phyloP scores from a whole-genome alignment of 345 rosid genomes.

The Dipteronia sinensis region DNA sequence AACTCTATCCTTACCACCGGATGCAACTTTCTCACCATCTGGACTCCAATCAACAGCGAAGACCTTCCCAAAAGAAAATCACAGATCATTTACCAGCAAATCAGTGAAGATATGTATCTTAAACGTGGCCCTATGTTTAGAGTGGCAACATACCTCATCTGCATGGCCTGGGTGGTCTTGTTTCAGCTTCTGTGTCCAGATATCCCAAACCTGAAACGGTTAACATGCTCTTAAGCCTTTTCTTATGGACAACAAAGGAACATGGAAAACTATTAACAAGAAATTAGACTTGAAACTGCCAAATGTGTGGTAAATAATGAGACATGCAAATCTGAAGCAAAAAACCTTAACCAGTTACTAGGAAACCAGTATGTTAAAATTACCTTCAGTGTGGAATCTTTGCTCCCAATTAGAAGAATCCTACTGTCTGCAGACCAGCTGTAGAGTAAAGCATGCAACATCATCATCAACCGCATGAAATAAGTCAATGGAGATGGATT shows the following conservation, averaged over 20 bases:
- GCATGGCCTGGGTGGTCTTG: conserved; percentile 97
- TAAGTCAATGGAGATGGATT: neutral
- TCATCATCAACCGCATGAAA: conserved; percentile 10
- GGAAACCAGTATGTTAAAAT: neutral
- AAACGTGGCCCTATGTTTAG: neutral
- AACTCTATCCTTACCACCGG: conserved; percentile 89
- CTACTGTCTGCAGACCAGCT: conserved; percentile 99
- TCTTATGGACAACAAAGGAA: neutral
- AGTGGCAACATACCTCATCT: conserved; percentile 63
- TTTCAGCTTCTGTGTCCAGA: conserved; percentile 71
- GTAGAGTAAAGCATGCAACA: conserved; percentile 22
- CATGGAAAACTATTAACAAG: neutral
- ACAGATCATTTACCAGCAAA: conserved; percentile 15
- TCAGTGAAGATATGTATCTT: neutral
- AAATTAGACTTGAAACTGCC: neutral
- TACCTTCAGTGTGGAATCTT: conserved; percentile 95
- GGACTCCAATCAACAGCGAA: conserved; percentile 99
- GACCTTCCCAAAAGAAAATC: conserved; percentile 41
- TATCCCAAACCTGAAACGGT: conserved; percentile 72
- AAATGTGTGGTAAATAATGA: neutral
- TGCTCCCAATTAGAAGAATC: conserved; percentile 93
- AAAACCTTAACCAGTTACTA: neutral
- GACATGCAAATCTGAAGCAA: neutral
- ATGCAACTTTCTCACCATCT: conserved; percentile 96
- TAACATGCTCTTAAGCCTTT: neutral